Conservation (phyloP, 192 early-diverging fungal species). For the Gigaspora rosea region DNA sequence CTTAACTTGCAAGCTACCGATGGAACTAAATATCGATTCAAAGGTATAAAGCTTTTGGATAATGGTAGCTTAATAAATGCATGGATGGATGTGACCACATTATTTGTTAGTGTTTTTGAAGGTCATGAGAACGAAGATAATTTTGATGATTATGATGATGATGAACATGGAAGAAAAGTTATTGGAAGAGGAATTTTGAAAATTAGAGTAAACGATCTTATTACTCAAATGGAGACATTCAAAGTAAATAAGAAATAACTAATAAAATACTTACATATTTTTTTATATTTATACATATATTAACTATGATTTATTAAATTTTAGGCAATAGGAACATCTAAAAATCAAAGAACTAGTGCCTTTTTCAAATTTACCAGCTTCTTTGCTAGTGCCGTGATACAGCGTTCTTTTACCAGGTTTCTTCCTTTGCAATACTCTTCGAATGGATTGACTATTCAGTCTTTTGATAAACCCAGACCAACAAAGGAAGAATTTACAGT, state of each 20-base stretch:
- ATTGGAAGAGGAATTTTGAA: conserved; percentile 44
- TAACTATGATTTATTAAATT: neutral
- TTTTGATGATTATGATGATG: conserved; percentile 35
- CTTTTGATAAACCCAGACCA: conserved; percentile 29
- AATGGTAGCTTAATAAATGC: conserved; percentile 38
- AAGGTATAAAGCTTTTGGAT: conserved; percentile 43
- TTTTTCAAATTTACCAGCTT: conserved; percentile 32
- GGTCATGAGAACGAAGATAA: neutral
- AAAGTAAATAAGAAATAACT: conserved; percentile 22
- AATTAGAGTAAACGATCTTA: conserved; percentile 33
- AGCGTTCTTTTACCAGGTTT: conserved; percentile 38
- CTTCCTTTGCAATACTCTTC: conserved; percentile 46
- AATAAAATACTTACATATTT: neutral
- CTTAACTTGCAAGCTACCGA: conserved; percentile 38
- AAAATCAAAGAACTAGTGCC: conserved; percentile 23
- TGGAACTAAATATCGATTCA: conserved; percentile 43
- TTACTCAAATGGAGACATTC: conserved; percentile 37
- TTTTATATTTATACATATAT: conserved; percentile 3
- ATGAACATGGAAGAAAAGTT: conserved; percentile 35
- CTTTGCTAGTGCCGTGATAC: conserved; percentile 27
- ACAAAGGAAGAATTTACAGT: conserved; percentile 29
- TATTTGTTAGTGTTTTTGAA: conserved; percentile 41
- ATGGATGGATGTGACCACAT: conserved; percentile 41
- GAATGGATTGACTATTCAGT: neutral
- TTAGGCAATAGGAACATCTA: conserved; percentile 32